Evolutionary conservation across 2,329 filamentous ascomycete genomes (phyloP).

Genomic region (Trichoderma sp.): DNA sequence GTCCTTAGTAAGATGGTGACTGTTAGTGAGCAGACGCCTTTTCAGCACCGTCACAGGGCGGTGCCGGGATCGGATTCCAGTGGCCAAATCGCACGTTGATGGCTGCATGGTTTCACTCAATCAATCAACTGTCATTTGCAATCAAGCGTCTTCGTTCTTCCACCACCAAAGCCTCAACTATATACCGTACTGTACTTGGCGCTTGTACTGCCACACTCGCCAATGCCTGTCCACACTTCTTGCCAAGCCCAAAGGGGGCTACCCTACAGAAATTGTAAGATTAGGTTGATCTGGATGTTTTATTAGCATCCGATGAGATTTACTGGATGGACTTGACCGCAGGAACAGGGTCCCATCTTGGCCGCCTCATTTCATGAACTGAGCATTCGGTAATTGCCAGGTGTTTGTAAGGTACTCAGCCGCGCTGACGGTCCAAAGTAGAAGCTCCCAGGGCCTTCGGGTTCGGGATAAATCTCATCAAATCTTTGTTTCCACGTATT

Average conservation of each 20-base stretch:
- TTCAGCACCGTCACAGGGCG: neutral
- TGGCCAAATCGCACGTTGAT: neutral
- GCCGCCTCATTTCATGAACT: neutral
- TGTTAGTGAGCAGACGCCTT: neutral
- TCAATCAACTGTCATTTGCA: neutral
- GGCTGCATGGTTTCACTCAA: neutral
- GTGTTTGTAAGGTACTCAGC: neutral
- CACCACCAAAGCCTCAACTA: too few species aligned
- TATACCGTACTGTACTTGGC: neutral
- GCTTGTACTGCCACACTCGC: neutral
- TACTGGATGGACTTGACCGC: neutral
- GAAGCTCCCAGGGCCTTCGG: neutral
- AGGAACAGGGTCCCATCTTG: neutral
- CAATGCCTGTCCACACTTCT: neutral
- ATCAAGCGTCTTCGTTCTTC: too few species aligned
- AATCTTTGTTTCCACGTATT: neutral
- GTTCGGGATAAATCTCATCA: neutral
- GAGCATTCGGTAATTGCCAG: neutral
- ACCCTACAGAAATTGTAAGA: conserved; percentile 1
- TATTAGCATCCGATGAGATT: neutral
- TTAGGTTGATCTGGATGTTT: conserved; percentile 1
- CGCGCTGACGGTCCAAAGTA: neutral
- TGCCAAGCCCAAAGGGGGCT: neutral
- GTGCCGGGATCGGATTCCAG: neutral
- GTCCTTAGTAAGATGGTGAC: neutral